These are phyloP conservation scores for Neospora caninum DNA, from an alignment of 169 alveolate genomes.

Conservation along the genomic window DNA sequence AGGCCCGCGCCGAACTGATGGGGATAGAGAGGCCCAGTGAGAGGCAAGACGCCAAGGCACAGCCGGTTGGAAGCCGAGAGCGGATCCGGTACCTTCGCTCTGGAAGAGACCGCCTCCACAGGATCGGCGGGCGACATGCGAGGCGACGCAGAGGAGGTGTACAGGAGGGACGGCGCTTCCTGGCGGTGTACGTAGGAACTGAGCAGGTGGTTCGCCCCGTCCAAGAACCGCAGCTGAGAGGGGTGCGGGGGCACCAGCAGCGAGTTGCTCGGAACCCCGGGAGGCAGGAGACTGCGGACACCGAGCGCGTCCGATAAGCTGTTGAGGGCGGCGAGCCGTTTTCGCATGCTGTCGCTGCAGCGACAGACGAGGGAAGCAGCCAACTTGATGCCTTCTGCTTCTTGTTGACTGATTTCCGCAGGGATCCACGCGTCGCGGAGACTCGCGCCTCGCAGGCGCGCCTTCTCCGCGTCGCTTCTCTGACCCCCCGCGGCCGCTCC, in stretches of 20 bases:
- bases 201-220: background rate
- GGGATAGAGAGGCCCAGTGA: background rate
- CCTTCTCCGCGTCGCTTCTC: background rate
- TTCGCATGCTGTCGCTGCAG: slow-evolving; percentile 22
- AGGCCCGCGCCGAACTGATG: background rate
- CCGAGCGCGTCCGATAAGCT: background rate
- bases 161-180: background rate
- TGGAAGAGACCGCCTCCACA: background rate
- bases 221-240: background rate
- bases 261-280: background rate
- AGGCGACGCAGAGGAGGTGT: background rate
- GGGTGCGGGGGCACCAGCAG: slow-evolving; percentile 9
- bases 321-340: background rate
- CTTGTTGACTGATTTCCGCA: background rate
- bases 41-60: background rate
- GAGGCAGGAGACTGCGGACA: background rate
- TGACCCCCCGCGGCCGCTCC: no score
- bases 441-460: background rate
- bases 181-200: background rate
- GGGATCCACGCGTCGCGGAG: background rate
- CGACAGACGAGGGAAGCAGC: slow-evolving; percentile 2
- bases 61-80: background rate
- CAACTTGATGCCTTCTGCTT: background rate
- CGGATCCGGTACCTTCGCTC: background rate
- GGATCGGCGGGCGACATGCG: background rate